These are phyloP conservation scores for Inga leiocalycina DNA, from an alignment of 306 rosid genomes.

Conservation along the genomic window DNA sequence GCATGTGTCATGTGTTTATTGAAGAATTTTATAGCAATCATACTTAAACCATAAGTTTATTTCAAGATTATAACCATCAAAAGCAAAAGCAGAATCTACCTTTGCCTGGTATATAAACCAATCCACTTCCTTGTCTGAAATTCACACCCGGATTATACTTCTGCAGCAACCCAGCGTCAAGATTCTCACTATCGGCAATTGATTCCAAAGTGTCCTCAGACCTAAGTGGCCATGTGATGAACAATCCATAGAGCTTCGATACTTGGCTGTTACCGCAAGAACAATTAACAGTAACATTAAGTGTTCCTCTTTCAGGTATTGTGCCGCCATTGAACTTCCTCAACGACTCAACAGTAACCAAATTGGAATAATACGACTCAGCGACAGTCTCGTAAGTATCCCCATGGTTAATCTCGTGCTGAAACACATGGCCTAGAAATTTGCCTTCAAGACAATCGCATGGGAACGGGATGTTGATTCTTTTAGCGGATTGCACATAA, in stretches of 20 bases:
- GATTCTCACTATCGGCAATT: neutral
- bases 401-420: neutral
- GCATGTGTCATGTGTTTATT: neutral
- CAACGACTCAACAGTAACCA: neutral
- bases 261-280: conserved; percentile 8
- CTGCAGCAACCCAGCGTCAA: conserved; percentile 40
- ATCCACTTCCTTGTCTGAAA: conserved; percentile 49
- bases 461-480: conserved; percentile 6
- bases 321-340: neutral
- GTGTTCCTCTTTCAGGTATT: neutral
- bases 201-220: neutral
- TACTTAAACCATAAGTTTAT: neutral
- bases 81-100: neutral
- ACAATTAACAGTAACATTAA: conserved; percentile 4
- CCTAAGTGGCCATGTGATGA: conserved; percentile 9
- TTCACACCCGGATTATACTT: conserved; percentile 45
- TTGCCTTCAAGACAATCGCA: neutral
- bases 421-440: neutral
- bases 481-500: neutral
- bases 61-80: neutral
- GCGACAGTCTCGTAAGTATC: neutral
- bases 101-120: conserved; percentile 42
- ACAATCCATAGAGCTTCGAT: neutral
- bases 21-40: neutral
- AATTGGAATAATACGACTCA: neutral